Evolutionary conservation across 345 rosid species (phyloP).

Genomic region (Lepidium didymum): DNA sequence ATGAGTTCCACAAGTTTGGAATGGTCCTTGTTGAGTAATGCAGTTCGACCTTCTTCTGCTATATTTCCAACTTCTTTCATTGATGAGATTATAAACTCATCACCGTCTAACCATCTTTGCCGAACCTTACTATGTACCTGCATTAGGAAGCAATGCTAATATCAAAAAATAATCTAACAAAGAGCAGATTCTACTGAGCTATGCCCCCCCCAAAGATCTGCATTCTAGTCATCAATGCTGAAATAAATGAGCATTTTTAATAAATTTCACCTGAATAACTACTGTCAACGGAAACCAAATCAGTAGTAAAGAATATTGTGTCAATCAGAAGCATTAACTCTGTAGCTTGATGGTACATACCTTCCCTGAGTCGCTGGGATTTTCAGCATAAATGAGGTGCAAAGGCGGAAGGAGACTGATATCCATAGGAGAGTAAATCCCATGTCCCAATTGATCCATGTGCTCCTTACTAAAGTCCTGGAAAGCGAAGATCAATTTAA

Average conservation of each 20-base stretch:
- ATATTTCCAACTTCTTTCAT: conserved; percentile 66
- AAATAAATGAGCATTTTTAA: background rate
- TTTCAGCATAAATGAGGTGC: conserved; percentile 80
- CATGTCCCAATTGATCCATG: conserved; percentile 81
- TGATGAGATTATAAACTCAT: conserved; percentile 56
- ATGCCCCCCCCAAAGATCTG: background rate
- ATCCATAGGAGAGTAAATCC: conserved; percentile 78
- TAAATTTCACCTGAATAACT: background rate
- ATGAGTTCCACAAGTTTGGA: conserved; percentile 60
- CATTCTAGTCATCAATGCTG: background rate
- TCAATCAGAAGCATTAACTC: background rate
- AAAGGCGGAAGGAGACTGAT: conserved; percentile 76
- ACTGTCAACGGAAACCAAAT: background rate
- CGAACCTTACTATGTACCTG: conserved; percentile 86
- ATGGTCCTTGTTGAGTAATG: conserved; percentile 55
- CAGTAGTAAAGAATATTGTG: background rate
- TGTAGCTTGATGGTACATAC: conserved; percentile 28
- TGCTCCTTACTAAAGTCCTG: conserved; percentile 80
- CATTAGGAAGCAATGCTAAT: conserved; percentile 14
- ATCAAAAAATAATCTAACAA: background rate
- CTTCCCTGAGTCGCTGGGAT: conserved; percentile 99
- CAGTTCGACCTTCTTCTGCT: conserved; percentile 59
- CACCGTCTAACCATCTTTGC: conserved; percentile 90
- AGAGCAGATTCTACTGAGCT: background rate
- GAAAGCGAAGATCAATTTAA: background rate